Base-by-base conservation (phyloP, 2,329 filamentous ascomycete genomes). In the Parastagonospora nodorum region DNA sequence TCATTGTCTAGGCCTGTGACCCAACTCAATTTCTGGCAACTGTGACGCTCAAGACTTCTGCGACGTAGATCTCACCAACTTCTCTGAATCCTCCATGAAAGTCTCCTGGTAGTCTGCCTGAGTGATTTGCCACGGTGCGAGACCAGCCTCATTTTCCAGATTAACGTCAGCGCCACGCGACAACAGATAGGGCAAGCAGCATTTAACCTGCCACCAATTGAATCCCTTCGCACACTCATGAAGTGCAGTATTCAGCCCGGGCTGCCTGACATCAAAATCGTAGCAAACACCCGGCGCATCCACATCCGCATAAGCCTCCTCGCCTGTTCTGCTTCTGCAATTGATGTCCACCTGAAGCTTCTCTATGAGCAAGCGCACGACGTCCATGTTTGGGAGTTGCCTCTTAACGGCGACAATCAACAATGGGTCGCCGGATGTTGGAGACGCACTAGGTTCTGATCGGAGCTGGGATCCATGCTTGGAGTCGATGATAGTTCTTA, bases 101-200 rank as follows among this genome's bases (percentile, higher is more conserved):
- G 19, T 24, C 19, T 24, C 19, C 19, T 5, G 3, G 19, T 5
- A 24, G 19, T 5, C 19, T 5, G 3, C 5, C 19, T 5, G 19
- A 24, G 19, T 24, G 3, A 24, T 5, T 24, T 24, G 19, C 3
- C 5, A 24, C 2, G 69, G 60, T 2, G 63, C 68, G 15, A 58
- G 57, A 10, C 64, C 63, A 1, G 47, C 9, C 4, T 50, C 30
- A 40, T 71, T 59, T 16, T 50, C 50, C 5, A 50, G 49, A 12
- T 50, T 42, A 1, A 53, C 15, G 19, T 68, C 15, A 4, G 51
- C 57, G 3, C 53, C 55, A 6, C 39, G 37, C 2, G 28, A 29
- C 2, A 63, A 14, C n/a, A 63, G 36, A 38, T 59, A 63, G 1
- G 60, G 60, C 9, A 63, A 42, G 24, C 53, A 55, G 6, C 44